Evolutionary conservation across 1,284 basidiomycete species (phyloP).

Genomic region (Ceratobasidium sp.): DNA sequence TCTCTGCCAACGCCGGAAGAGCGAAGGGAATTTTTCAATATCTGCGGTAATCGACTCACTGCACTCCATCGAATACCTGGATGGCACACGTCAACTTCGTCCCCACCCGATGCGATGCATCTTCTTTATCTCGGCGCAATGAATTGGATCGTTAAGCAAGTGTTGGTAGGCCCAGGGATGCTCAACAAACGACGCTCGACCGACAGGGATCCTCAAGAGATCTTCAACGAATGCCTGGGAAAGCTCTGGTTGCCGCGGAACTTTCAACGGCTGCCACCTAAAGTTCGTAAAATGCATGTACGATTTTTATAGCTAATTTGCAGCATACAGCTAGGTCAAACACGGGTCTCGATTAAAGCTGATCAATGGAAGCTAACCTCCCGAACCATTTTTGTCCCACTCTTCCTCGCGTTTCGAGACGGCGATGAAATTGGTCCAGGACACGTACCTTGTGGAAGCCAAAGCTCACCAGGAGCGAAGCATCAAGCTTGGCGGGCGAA

Average conservation of each 20-base stretch:
- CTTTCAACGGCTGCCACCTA: constrained; percentile 19
- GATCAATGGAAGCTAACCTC: constrained; percentile 30
- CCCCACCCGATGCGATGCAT: constrained; percentile 9
- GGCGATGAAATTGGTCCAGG: constrained; percentile 11
- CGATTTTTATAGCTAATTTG: neutral
- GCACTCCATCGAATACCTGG: constrained; percentile 24
- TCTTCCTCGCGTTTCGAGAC: constrained; percentile 17
- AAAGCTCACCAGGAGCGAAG: neutral
- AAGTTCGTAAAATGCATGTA: constrained; percentile 28
- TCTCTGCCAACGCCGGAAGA: neutral
- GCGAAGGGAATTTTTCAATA: neutral
- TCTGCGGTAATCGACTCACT: constrained; percentile 25
- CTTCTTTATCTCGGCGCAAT: constrained; percentile 14
- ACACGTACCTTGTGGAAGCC: constrained; percentile 12
- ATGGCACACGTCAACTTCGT: constrained; percentile 7
- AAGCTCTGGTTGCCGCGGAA: neutral
- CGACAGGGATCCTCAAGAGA: neutral
- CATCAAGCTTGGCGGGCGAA: constrained; percentile 16
- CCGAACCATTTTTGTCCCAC: neutral
- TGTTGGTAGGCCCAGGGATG: constrained; percentile 1
- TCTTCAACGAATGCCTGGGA: constrained; percentile 3
- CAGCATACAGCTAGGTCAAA: constrained; percentile 26
- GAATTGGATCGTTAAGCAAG: constrained; percentile 29
- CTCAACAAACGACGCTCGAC: neutral
- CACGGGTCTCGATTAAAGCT: neutral